Evolutionary conservation across 23 red algal genomes (phyloP), one percentile per base, ranked within the genome.

Genomic region (Cyanidioschyzon merolae): DNA sequence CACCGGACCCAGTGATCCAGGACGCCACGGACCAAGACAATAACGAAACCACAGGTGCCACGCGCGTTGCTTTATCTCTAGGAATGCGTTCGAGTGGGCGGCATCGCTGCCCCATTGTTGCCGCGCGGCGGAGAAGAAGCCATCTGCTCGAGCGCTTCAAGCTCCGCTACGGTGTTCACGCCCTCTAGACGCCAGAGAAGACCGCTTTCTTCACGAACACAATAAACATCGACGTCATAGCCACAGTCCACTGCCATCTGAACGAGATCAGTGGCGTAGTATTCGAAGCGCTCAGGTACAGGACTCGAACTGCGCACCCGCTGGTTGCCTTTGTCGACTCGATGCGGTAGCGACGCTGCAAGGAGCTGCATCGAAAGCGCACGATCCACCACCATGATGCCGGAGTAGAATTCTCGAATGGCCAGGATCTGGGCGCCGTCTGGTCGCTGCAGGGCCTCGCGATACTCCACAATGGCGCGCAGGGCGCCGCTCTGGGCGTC

Each of bases 261-360:
- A 34, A 96, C 87, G 75, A 96, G 88, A 76, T 96, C 92, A 0
- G 92, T 96, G 0, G 83, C 92, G 40, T 96, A 96, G 38, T 86
- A 96, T 59, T 96, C 92, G 71, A 84, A 96, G 45, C 45, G 45
- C 45, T 54, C 45, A 7, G 7, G 12, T 21, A 54, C 21, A 21
- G 12, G 12, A 21, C 45, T 21, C 12, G 12, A 15, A 21, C 45
- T 54, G 45, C 21, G 12, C n/a, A n/a, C n/a, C n/a, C n/a, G n/a
- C 12, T 54, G 7, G 45, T 54, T 54, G 21, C 7, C 12, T 15
- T 21, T 54, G 45, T 54, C 21, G 12, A 54, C 12, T 54, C 45
- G 45, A 54, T 54, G 45, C 12, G 86, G 58, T 77, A 83, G 67
- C 41, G 59, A 50, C 83, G 68, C 32, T 87, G 83, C 63, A 85